phyloP scores from a whole-genome alignment of 768 basidiomycete genomes.

The Termitomyces sp. region DNA sequence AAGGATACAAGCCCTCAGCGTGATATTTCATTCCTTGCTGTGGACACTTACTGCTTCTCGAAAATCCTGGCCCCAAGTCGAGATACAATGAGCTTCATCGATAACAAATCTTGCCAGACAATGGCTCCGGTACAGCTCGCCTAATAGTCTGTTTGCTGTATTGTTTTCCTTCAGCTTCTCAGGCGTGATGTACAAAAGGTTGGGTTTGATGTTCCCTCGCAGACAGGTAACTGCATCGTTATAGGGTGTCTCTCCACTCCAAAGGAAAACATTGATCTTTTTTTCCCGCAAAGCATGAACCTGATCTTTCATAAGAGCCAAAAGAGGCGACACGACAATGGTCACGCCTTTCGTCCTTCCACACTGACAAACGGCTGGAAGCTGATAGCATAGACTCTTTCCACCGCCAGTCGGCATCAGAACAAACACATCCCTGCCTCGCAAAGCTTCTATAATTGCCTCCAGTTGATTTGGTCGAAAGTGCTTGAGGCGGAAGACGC shows the following conservation, averaged over 20 bases:
- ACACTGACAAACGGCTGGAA: conserved; percentile 76
- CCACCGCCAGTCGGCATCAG: conserved; percentile 96
- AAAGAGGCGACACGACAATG: conserved; percentile 84
- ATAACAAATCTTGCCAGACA: conserved; percentile 85
- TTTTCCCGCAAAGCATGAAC: conserved; percentile 59
- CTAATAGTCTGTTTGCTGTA: conserved; percentile 48
- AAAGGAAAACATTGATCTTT: conserved; percentile 62
- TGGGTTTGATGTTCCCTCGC: conserved; percentile 42
- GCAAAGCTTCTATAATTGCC: conserved; percentile 75
- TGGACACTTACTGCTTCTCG: conserved; percentile 60
- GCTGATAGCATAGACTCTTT: conserved; percentile 84
- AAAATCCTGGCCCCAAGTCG: conserved; percentile 92
- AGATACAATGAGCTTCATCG: conserved; percentile 96
- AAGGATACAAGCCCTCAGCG: background rate
- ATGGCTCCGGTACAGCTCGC: conserved; percentile 46
- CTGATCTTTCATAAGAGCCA: conserved; percentile 89
- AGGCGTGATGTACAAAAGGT: conserved; percentile 84
- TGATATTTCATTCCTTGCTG: background rate
- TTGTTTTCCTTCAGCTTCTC: conserved; percentile 74
- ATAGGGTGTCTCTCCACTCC: conserved; percentile 50
- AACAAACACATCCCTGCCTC: conserved; percentile 84
- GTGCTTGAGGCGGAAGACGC: conserved; percentile 53
- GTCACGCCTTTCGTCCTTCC: conserved; percentile 79
- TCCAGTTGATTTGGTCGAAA: conserved; percentile 87
- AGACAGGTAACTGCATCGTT: conserved; percentile 41